Percentiles rank a stretch among this genome's conserved stretches.
Conservation (phyloP, 345 rosid genomes). For the Eucalyptus urophylla region DNA sequence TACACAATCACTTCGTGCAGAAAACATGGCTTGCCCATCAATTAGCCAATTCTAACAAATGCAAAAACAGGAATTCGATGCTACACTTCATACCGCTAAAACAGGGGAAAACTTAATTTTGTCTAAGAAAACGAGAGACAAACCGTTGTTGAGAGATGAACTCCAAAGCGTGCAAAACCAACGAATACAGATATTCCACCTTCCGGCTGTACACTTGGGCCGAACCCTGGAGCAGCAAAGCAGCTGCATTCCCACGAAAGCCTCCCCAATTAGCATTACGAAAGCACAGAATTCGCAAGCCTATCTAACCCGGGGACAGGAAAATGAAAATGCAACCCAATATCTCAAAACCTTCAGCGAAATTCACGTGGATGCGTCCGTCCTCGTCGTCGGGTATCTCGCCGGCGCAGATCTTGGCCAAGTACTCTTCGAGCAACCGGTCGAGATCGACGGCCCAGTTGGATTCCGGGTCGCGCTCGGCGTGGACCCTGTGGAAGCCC, state of each 20-base stretch:
- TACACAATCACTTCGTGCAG: background rate
- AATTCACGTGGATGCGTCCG: slow-evolving; percentile 39
- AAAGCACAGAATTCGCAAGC: background rate
- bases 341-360: slow-evolving; percentile 69
- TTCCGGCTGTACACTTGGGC: slow-evolving; percentile 95
- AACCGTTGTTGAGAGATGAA: slow-evolving; percentile 84
- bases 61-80: background rate
- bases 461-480: slow-evolving; percentile 81
- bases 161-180: slow-evolving; percentile 91
- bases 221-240: slow-evolving; percentile 95
- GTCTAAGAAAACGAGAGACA: background rate
- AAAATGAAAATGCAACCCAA: background rate
- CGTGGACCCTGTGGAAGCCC: slow-evolving; percentile 50
- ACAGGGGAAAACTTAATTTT: background rate
- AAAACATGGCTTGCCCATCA: background rate
- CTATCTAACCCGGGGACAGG: background rate
- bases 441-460: slow-evolving; percentile 94
- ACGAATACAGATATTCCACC: slow-evolving; percentile 84
- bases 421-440: slow-evolving; percentile 77
- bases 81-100: background rate
- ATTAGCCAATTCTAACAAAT: background rate
- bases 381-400: slow-evolving; percentile 47
- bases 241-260: slow-evolving; percentile 46
- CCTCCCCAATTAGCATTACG: background rate
- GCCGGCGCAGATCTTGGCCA: slow-evolving; percentile 78